Evolutionary conservation across 352 stramenopile genomes (phyloP), one percentile per base, ranked within the genome.

Genomic region (Globisporangium splendens): DNA sequence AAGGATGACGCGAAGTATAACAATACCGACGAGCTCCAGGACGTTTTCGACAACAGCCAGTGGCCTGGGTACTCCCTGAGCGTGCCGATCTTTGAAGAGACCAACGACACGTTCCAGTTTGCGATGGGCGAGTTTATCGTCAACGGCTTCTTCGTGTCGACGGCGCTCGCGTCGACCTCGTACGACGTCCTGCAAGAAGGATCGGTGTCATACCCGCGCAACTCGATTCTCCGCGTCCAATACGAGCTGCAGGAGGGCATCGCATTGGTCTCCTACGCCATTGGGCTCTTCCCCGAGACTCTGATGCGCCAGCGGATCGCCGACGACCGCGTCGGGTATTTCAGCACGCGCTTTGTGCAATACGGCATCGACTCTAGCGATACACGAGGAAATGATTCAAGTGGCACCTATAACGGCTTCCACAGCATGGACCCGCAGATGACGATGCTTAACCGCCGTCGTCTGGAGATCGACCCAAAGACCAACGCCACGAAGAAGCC

Each of bases 281-380:
- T 96, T 14, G 79, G 83, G 8, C 47, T 91, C 7, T 65, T 96
- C 0, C 87, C 87, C 4, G 69, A 88, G 3, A 63, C 76, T 13
- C 42, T 77, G 8, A 86, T 91, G 73, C 28, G 59, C 1, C 68
- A 79, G 54, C 73, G 83, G 14, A 61, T 86, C 39, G 69, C 71
- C 4, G 88, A 96, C 51, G 81, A 95, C 66, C 77, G 83, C 21
- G 68, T 96, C 2, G 86, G 86, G 5, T 96, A 88, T 56, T 96
- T 95, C 56, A 75, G 69, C 41, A 80, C 80, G 33, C 69, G 66
- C 0, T 96, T 83, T 63, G 73, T 66, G 1, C 68, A 77, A 22
- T 87, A 86, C 48, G 79, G 84, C 5, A 46, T 73, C 18, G 66
- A 73, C 21, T 35, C 28, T 6, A 35, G 28, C 28, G 28, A 35